Base-by-base conservation (phyloP, 2,329 filamentous ascomycete genomes). In the Dendrostoma leiphaemia region DNA sequence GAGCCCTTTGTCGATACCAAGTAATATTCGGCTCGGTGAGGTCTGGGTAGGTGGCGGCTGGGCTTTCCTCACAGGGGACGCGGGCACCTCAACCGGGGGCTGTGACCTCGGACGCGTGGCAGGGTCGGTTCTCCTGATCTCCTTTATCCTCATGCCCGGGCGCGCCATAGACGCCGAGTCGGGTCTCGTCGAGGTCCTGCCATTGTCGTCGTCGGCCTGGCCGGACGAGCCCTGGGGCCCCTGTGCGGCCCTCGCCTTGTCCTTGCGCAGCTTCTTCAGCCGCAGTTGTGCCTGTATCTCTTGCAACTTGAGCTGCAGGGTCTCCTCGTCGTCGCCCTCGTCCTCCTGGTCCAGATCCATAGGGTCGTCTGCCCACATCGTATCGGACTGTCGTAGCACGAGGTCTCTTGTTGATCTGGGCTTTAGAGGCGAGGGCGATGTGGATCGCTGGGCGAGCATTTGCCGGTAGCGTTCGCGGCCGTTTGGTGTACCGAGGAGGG, bases 1-100 rank as follows among this genome's bases (percentile, higher is more conserved):
- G 32, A 92, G 74, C 1, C 91, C 91, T 67, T 96, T 95, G 71
- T 96, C 92, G 58, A 97, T 95, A 5, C 94, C 93, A 15, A 97
- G 70, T 17, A 91, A 71, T 13, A 94, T 82, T 57, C 92, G 81
- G 50, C 88, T 88, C 1, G 94, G 93, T 1, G 92, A 97, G 24
- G 80, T 83, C 32, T 84, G 85, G 13, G 82, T 74, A 15, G 74
- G 65, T 1, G 71, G 66, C 13, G 75, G 69, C 68, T 78, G 71
- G 62, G 76, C 61, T 74, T 83, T 69, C 73, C 79, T 86, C 4
- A 93, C 88, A 1, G 91, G 83, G 8, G 84, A 87, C 3, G 81
- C 83, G 2, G 91, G 91, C 13, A 97, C 88, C 68, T 96, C 84
- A 1, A 96, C 72, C 29, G 65, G 66, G 31, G 61, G 57, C 26